These are phyloP conservation scores for Lichtheimia hyalospora DNA, from an alignment of 371 early-diverging fungal genomes.

Conservation along the genomic window DNA sequence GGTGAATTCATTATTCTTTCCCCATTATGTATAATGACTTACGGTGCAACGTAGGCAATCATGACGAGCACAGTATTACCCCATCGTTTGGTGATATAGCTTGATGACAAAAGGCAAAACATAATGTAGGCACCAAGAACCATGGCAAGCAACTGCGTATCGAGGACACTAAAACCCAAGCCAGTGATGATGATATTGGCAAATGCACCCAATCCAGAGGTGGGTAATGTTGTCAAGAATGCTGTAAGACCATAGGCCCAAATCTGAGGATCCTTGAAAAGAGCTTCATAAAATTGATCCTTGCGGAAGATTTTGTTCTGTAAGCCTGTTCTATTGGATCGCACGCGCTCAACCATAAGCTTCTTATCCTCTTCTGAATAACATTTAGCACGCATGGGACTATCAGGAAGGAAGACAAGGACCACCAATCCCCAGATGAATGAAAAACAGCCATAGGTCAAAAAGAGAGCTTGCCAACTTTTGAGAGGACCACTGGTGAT, in stretches of 20 bases:
- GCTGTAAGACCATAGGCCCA: constrained; percentile 19
- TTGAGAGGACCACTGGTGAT: constrained; percentile 21
- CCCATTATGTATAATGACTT: neutral
- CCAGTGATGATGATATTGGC: constrained; percentile 25
- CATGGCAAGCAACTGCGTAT: constrained; percentile 28
- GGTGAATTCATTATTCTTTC: too few species aligned
- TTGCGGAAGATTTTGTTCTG: constrained; percentile 20
- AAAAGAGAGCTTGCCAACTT: constrained; percentile 27
- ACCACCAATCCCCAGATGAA: constrained; percentile 24
- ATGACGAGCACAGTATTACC: constrained; percentile 19
- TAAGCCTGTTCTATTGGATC: constrained; percentile 24
- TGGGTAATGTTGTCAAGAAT: constrained; percentile 22
- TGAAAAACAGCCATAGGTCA: constrained; percentile 20
- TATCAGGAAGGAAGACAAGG: constrained; percentile 19
- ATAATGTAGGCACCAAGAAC: constrained; percentile 27
- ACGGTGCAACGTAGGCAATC: constrained; percentile 21
- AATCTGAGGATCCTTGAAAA: constrained; percentile 22
- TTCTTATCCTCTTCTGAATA: constrained; percentile 27
- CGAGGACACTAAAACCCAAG: constrained; percentile 19
- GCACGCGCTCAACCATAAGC: constrained; percentile 24
- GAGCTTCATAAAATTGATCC: constrained; percentile 23
- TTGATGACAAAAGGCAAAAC: constrained; percentile 15
- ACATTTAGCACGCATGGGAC: constrained; percentile 29
- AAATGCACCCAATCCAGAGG: constrained; percentile 25
- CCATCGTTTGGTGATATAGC: constrained; percentile 19